Evolutionary conservation across 2,329 filamentous ascomycete species (phyloP).

Genomic region (Pyrenochaeta sp.): DNA sequence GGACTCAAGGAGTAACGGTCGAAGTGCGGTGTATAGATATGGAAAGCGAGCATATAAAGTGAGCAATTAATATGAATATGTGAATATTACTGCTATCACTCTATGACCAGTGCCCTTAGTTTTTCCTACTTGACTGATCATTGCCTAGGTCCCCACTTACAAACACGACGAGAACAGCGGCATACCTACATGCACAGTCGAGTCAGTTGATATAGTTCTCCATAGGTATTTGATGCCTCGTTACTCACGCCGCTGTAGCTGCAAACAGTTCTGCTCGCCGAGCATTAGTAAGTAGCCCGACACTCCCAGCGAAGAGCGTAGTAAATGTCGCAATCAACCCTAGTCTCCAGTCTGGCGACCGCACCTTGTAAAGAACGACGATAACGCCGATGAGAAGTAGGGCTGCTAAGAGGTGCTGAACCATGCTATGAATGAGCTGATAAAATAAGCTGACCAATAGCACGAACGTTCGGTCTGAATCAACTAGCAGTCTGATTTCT

Average conservation of each 20-base stretch:
- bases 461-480: no score
- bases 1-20: not conserved
- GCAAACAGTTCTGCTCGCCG: slow-evolving; percentile 25
- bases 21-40: not conserved
- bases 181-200: slow-evolving; percentile 12
- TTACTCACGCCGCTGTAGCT: slow-evolving; percentile 22
- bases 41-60: not conserved
- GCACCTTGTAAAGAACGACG: no score
- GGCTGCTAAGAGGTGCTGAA: no score
- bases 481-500: no score
- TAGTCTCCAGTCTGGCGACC: slow-evolving; percentile 12
- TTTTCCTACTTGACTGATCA: slow-evolving; percentile 2
- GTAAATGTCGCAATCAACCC: slow-evolving; percentile 19
- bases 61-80: not conserved
- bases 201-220: not conserved
- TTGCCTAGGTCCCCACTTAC: slow-evolving; percentile 22
- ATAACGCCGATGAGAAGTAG: no score
- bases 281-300: slow-evolving; percentile 24
- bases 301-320: slow-evolving; percentile 25
- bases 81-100: not conserved
- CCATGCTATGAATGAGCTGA: no score
- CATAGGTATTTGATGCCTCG: no score
- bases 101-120: not conserved
- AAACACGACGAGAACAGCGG: slow-evolving; percentile 29
- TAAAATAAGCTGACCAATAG: no score